Conservation (phyloP, 1,284 basidiomycete species). For the Fomes fomentarius region DNA sequence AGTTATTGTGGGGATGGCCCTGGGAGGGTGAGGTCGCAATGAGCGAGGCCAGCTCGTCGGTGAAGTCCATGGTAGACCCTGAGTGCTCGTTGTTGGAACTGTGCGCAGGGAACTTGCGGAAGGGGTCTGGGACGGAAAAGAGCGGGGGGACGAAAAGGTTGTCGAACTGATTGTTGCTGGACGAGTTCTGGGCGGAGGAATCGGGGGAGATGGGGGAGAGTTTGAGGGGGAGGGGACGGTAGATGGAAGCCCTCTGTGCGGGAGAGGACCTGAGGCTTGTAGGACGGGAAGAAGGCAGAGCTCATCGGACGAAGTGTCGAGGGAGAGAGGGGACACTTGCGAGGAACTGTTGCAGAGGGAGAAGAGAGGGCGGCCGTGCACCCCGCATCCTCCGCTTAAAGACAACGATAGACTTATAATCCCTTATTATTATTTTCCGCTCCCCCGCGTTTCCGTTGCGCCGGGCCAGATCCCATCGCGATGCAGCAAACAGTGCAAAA, state of each 20-base stretch:
- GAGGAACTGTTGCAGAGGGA: constrained; percentile 6
- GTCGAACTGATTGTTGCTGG: constrained; percentile 33
- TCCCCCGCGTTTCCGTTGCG: constrained; percentile 17
- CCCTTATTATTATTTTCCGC: constrained; percentile 21
- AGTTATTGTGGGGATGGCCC: constrained; percentile 37
- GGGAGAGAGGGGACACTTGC: constrained; percentile 2
- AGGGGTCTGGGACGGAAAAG: constrained; percentile 50
- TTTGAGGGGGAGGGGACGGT: constrained; percentile 48
- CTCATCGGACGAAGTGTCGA: constrained; percentile 20
- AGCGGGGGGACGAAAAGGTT: constrained; percentile 47
- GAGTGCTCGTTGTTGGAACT: constrained; percentile 23
- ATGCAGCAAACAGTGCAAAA: constrained; percentile 13
- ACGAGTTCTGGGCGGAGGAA: constrained; percentile 30
- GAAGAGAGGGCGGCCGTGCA: constrained; percentile 21
- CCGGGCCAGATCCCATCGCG: constrained; percentile 8
- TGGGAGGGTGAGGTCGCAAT: constrained; percentile 45
- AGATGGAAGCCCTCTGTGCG: constrained; percentile 70
- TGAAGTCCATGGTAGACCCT: constrained; percentile 52
- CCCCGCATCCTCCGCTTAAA: constrained; percentile 25
- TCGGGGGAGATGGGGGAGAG: constrained; percentile 44
- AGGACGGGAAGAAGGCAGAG: constrained; percentile 35
- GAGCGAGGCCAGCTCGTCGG: constrained; percentile 64
- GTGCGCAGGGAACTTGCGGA: constrained; percentile 49
- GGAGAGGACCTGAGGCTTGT: constrained; percentile 44
- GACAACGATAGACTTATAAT: constrained; percentile 24